These are phyloP conservation scores for Rhizoctonia solani DNA, from an alignment of 1,284 basidiomycete species.

Conservation along the genomic window DNA sequence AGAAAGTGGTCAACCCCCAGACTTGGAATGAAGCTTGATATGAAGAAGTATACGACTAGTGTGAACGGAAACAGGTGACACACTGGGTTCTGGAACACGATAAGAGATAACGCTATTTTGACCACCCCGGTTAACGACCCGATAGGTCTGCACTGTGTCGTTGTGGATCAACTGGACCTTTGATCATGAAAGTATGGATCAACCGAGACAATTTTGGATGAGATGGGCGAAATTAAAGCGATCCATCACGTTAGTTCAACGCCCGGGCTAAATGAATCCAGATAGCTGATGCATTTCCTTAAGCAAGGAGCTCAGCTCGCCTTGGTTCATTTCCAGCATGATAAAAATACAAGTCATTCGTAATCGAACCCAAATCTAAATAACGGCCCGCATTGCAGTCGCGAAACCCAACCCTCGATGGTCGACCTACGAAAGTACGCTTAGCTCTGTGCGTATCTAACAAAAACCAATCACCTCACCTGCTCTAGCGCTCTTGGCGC, in stretches of 20 bases:
- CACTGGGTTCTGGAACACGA: background rate
- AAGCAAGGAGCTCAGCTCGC: background rate
- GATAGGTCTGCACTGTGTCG: background rate
- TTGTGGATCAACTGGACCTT: background rate
- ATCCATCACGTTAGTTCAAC: no score
- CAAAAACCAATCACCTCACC: constrained; percentile 1
- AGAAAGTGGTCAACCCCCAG: background rate
- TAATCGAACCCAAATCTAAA: background rate
- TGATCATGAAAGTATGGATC: no score
- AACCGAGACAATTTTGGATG: no score
- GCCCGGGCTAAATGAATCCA: no score
- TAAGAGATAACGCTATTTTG: background rate
- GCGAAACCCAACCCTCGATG: background rate
- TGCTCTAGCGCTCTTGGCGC: background rate
- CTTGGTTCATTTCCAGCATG: background rate
- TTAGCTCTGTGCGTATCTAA: background rate
- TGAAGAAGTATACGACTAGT: background rate
- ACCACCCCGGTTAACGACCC: background rate
- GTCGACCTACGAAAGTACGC: background rate
- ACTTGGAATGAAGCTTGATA: background rate
- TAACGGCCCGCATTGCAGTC: background rate
- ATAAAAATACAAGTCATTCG: background rate
- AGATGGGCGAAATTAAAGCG: no score
- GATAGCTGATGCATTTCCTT: background rate
- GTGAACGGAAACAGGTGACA: background rate